Evolutionary conservation across 805 yeast species (phyloP).

Genomic region (Yamadazyma tumulicola): DNA sequence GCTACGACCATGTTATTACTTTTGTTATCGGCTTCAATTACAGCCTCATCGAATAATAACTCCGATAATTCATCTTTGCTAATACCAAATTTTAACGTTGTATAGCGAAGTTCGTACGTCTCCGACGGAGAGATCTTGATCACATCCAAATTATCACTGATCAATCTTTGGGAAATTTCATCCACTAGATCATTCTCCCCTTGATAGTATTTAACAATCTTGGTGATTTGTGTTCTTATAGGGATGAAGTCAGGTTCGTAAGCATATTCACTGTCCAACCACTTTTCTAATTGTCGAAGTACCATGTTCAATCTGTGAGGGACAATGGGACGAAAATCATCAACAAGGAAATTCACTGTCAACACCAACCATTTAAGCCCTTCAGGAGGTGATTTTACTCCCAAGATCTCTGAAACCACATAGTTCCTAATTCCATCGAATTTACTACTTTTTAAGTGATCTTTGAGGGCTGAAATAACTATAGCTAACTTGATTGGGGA

Average conservation of each 20-base stretch:
- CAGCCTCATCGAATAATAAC: constrained; percentile 10
- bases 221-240: constrained; percentile 49
- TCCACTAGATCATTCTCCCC: constrained; percentile 4
- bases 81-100: constrained; percentile 40
- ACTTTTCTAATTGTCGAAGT: constrained; percentile 46
- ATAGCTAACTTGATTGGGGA: constrained; percentile 29
- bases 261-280: constrained; percentile 62
- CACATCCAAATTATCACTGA: constrained; percentile 44
- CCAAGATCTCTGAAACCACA: constrained; percentile 63
- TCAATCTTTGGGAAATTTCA: constrained; percentile 1
- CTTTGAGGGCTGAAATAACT: constrained; percentile 28
- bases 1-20: constrained; percentile 28
- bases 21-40: constrained; percentile 29
- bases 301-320: constrained; percentile 65
- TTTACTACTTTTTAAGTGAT: constrained; percentile 32
- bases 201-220: constrained; percentile 30
- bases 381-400: constrained; percentile 34
- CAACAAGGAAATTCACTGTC: constrained; percentile 40
- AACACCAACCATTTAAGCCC: constrained; percentile 50
- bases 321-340: constrained; percentile 46
- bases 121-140: constrained; percentile 35
- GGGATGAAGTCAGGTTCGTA: constrained; percentile 53
- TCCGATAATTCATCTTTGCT: constrained; percentile 12
- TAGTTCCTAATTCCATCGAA: constrained; percentile 55
- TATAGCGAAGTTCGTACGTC: constrained; percentile 41